Evolutionary conservation across 2,329 filamentous ascomycete species (phyloP).

Genomic region (Myriosclerotinia scirpicola): DNA sequence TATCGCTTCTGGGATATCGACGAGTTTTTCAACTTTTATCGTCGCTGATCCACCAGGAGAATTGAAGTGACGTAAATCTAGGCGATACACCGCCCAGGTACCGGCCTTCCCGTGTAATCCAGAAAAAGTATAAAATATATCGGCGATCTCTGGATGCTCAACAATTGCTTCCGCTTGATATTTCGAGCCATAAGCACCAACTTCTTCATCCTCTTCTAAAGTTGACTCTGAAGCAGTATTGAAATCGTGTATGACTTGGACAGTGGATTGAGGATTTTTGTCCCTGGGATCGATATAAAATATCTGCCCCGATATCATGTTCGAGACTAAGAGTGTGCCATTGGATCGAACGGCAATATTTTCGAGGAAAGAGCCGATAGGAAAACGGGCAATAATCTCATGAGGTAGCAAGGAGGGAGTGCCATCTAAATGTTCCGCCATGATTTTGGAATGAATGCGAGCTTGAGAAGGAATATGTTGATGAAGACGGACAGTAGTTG

Average conservation of each 20-base stretch:
- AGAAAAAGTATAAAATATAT: slow-evolving; percentile 19
- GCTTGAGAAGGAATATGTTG: background rate
- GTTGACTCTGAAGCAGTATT: background rate
- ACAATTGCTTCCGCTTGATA: slow-evolving; percentile 17
- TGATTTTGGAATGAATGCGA: too few species aligned
- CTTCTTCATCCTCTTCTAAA: background rate
- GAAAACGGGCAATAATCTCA: slow-evolving; percentile 4
- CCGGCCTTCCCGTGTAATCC: slow-evolving; percentile 9
- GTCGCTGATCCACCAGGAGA: background rate
- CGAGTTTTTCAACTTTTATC: slow-evolving; percentile 5
- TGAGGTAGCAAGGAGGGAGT: background rate
- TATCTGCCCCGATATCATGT: slow-evolving; percentile 35
- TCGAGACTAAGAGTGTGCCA: slow-evolving; percentile 50
- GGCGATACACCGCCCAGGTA: slow-evolving; percentile 1
- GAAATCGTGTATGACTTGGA: slow-evolving; percentile 9
- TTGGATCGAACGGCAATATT: slow-evolving; percentile 46
- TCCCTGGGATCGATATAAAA: slow-evolving; percentile 32
- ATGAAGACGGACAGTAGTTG: background rate
- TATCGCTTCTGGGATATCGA: background rate
- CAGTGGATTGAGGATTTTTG: background rate
- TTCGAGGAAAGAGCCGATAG: slow-evolving; percentile 26
- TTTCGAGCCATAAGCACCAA: slow-evolving; percentile 8
- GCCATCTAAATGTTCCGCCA: slow-evolving; percentile 1
- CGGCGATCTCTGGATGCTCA: background rate
- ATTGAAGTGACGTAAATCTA: slow-evolving; percentile 10